These are phyloP conservation scores for Thyridium curvatum DNA, from an alignment of 2,329 filamentous ascomycete species.

Conservation along the genomic window DNA sequence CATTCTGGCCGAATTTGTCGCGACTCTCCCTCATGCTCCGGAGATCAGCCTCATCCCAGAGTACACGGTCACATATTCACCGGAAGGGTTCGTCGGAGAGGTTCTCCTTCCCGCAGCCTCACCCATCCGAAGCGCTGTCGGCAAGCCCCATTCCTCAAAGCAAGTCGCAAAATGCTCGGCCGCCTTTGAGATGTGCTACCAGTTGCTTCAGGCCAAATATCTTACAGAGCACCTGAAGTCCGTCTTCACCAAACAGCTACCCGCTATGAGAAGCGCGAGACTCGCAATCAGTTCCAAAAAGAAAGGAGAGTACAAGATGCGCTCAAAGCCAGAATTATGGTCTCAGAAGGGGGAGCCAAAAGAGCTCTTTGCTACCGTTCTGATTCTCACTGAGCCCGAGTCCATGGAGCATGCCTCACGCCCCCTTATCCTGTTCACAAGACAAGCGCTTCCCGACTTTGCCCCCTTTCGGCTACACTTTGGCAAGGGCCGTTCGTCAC, in stretches of 20 bases:
- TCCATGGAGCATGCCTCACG: slow-evolving; percentile 53
- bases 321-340: slow-evolving; percentile 75
- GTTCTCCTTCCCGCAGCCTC: slow-evolving; percentile 71
- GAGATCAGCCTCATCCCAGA: slow-evolving; percentile 33
- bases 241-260: slow-evolving; percentile 63
- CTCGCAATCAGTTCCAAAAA: slow-evolving; percentile 78
- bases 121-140: slow-evolving; percentile 61
- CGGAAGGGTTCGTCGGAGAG: slow-evolving; percentile 65
- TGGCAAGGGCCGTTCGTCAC: slow-evolving; percentile 53
- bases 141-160: slow-evolving; percentile 62
- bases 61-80: slow-evolving; percentile 54
- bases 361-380: slow-evolving; percentile 52
- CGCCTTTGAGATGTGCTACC: slow-evolving; percentile 74
- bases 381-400: slow-evolving; percentile 51
- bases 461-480: slow-evolving; percentile 69
- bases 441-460: slow-evolving; percentile 55
- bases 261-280: slow-evolving; percentile 79
- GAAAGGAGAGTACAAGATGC: slow-evolving; percentile 68
- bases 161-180: slow-evolving; percentile 79
- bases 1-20: slow-evolving; percentile 67
- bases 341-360: slow-evolving; percentile 35
- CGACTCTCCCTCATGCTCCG: slow-evolving; percentile 50
- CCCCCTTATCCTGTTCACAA: slow-evolving; percentile 66
- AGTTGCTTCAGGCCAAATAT: slow-evolving; percentile 58
- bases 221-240: slow-evolving; percentile 73